Evolutionary conservation across 2,329 filamentous ascomycete genomes (phyloP), one percentile per base, ranked within the genome.

Genomic region (Colletotrichum eremochloae): DNA sequence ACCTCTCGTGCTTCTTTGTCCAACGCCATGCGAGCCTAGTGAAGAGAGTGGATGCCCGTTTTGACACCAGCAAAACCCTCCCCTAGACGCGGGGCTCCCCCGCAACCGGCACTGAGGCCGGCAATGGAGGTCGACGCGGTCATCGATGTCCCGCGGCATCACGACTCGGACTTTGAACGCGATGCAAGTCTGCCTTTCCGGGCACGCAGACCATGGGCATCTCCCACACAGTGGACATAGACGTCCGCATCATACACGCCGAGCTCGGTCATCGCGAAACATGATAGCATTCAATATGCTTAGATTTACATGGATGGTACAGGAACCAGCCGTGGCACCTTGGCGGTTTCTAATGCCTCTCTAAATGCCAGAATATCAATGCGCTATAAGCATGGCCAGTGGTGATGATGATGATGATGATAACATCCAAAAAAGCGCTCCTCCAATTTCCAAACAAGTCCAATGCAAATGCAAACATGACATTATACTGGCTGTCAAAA

Each of bases 91-190:
- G 40, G 31, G n/a, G n/a, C 20, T 11, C 50, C 69, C 67, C 66
- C 69, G 48, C 69, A 61, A 53, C 55, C 68, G 66, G 69, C 66
- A 72, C 46, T 64, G 55, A 64, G 38, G 5, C 46, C 69, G 69
- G 69, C 69, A 72, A 61, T 60, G 44, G 60, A 60, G 55, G 66
- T 48, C 42, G 53, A 60, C 38, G 55, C 66, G 69, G 66, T 66
- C 69, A 40, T 65, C 15, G 36, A 50, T 15, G 44, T 72, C 66
- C 24, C 24, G 24, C 24, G 60, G 66, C 60, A 72, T 69, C 53
- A 33, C 69, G 40, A 61, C 1, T 69, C 60, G 66, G 66, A n/a
- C 56, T 50, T 15, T 48, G 29, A 14, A 20, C n/a, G 65, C 60
- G 66, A 33, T 31, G 46, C 46, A 33, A 15, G 60, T 20, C 48